Evolutionary conservation across 768 basidiomycete genomes (phyloP).

Genomic region (Candolleomyces aberdarensis): DNA sequence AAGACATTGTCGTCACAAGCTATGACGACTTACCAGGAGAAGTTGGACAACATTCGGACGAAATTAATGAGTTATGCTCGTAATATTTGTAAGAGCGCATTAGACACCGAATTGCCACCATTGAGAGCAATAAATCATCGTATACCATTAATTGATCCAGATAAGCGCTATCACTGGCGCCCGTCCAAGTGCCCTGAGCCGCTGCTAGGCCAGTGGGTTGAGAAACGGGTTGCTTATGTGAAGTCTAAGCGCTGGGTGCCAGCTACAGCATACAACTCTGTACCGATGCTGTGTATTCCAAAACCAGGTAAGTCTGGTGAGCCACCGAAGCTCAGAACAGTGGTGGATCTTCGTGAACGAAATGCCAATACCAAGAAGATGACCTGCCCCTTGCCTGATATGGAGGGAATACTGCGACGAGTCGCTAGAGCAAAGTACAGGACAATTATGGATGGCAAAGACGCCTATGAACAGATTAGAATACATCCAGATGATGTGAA

Average conservation of each 20-base stretch:
- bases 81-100: slow-evolving; percentile 17
- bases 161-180: slow-evolving; percentile 29
- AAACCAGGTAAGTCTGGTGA: slow-evolving; percentile 22
- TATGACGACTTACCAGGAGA: slow-evolving; percentile 11
- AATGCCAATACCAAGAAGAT: slow-evolving; percentile 39
- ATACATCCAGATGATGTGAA: slow-evolving; percentile 25
- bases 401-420: too few relatives aligned
- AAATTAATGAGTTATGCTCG: slow-evolving; percentile 20
- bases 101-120: slow-evolving; percentile 27
- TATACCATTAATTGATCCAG: slow-evolving; percentile 36
- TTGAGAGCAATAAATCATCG: slow-evolving; percentile 32
- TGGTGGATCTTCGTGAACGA: slow-evolving; percentile 29
- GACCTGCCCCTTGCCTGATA: slow-evolving; percentile 37
- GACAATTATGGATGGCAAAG: slow-evolving; percentile 33
- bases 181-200: slow-evolving; percentile 36
- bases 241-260: slow-evolving; percentile 28
- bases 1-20: slow-evolving; percentile 13
- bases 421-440: slow-evolving; percentile 26
- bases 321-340: slow-evolving; percentile 22
- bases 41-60: slow-evolving; percentile 15
- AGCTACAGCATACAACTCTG: slow-evolving; percentile 26
- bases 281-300: slow-evolving; percentile 32
- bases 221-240: slow-evolving; percentile 26
- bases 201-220: slow-evolving; percentile 23
- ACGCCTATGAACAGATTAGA: slow-evolving; percentile 40